phyloP scores from a whole-genome alignment of 2,329 filamentous ascomycete species.

The Parascedosporium putredinis region DNA sequence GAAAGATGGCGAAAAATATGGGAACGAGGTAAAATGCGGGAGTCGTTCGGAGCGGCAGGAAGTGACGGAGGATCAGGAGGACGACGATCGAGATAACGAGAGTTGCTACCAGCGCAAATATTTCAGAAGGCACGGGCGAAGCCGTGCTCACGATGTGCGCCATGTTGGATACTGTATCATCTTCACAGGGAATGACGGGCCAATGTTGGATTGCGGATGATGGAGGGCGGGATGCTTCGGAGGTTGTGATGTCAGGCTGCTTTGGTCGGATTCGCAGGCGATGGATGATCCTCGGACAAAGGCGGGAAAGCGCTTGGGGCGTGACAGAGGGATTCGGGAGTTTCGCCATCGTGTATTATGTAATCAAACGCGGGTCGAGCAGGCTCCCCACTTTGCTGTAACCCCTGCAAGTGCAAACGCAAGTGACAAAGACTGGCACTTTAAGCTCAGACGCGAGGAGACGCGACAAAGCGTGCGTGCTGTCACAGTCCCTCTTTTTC shows the following conservation, averaged over 20 bases:
- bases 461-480: not conserved
- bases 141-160: constrained; percentile 39
- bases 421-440: not conserved
- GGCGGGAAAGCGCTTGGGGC: too few relatives aligned
- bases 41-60: constrained; percentile 80
- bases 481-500: too few relatives aligned
- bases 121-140: constrained; percentile 64
- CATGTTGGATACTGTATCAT: constrained; percentile 31
- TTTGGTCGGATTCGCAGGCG: too few relatives aligned
- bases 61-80: constrained; percentile 77
- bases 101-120: constrained; percentile 67
- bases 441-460: constrained; percentile 3
- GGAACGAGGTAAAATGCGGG: constrained; percentile 83
- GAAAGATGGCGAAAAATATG: constrained; percentile 89
- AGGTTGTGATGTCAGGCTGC: not conserved
- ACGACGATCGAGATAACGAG: constrained; percentile 65
- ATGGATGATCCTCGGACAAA: too few relatives aligned
- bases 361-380: too few relatives aligned
- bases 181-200: not conserved
- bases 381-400: too few relatives aligned
- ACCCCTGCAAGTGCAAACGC: too few relatives aligned
- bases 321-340: too few relatives aligned
- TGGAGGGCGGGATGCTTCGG: too few relatives aligned
- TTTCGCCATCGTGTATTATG: too few relatives aligned
- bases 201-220: not conserved